Evolutionary conservation across 495 filamentous ascomycete species (phyloP), one percentile per base, ranked within the genome.

Genomic region (Tuber umbilicatum): DNA sequence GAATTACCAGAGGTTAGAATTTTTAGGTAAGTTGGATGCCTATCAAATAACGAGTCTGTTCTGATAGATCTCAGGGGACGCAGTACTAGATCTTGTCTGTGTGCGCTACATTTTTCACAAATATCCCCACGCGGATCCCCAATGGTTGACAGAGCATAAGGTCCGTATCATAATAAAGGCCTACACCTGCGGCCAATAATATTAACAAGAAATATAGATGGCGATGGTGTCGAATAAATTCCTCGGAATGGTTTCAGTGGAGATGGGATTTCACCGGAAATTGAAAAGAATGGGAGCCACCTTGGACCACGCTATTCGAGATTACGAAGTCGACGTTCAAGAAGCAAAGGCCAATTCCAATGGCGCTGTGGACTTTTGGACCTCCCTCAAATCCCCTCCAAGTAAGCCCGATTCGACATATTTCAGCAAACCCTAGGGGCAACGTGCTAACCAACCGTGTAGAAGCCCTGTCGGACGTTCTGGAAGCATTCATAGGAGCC

Each of bases 161-260:
- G 88, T 88, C 80, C 70, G 55, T 64, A 35, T n/a, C 27, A 64
- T 14, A 64, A 27, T 19, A 64, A 2, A 35, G 12, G 16, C 14
- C 12, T 17, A 16, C 14, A 4, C 14, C 14, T 64, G 55, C 14
- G 5, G 27, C 2, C 4, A 3, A 64, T 64, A 4, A 35, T 6
- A 64, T 35, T 64, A n/a, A 64, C 55, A 64, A 31, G 55, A 31
- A 38, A 55, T 69, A 42, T 75, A 89, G 87, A 97, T 97, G 93
- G 94, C 96, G 16, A 97, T 99, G 94, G 94, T 95, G 2, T 97
- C 94, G 21, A 99, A 99, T 85, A 94, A 94, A 75, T 99, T 97
- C 80, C 86, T 97, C 0, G 94, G 92, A 19, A 91, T 91, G 35
- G 82, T 98, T 10, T 90, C 90, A 75, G 92, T 94, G 19, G 86